Base-by-base conservation (phyloP, 305 asterid genomes). In the Nicotiana rustica region DNA sequence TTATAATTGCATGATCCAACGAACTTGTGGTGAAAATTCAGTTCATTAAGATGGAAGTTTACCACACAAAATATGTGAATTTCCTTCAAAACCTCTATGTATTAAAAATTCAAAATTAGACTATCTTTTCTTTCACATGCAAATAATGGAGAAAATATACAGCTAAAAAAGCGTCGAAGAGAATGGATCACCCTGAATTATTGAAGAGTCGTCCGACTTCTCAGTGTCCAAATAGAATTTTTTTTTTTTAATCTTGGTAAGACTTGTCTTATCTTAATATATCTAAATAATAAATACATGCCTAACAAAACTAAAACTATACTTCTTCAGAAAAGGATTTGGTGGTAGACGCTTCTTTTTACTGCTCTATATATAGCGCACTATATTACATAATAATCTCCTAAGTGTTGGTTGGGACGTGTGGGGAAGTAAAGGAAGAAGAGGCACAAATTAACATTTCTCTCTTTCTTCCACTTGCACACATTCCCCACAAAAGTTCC, bases 181-280 rank as follows among this genome's bases (percentile, higher is more conserved):
- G 18, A 55, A 55, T 55, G 80, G 80, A 76, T 76, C 80, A 76
- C 80, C 66, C 25, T 76, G 35, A 19, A 73, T 49, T 31, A 66
- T 12, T 64, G 17, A 25, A 10, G 36, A 19, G 1, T 14, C 65
- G 1, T 59, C 71, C 19, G 18, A 14, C 71, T 66, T 31, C 19
- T 66, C 4, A 31, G 71, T 66, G 19, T 13, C 71, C 5, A 31
- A 66, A 66, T 66, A 13, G 21, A 66, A 66, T 25, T 25, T 25
- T 25, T 25, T 25, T 25, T 25, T 25, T 25, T 25, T 25, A 25
- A 6, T 49, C 49, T 47, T 21, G 15, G 21, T 49, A 52, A 41
- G 10, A 52, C 47, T 75, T 19, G 47, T 75, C 4, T 75, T 73
- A 8, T 52, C 29, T 10, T 75, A 52, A 75, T 75, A 75, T 75